Evolutionary conservation across 768 basidiomycete species (phyloP).

Genomic region (Mycena latifolia): DNA sequence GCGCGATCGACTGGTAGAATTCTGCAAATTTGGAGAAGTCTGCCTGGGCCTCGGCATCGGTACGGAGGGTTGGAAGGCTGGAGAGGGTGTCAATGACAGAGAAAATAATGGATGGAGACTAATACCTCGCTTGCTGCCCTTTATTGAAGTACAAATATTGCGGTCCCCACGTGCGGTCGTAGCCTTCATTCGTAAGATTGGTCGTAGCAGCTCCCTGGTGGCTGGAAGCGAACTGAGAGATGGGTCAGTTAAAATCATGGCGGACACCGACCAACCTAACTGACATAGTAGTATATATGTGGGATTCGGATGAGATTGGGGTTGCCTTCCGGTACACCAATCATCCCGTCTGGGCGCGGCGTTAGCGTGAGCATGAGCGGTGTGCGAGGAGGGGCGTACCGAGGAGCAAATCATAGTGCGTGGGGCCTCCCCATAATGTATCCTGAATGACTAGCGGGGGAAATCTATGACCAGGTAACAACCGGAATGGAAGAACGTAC

Average conservation of each 20-base stretch:
- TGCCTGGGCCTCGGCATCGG: conserved; percentile 21
- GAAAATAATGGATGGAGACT: not conserved
- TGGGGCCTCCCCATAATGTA: conserved; percentile 20
- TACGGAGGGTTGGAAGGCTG: conserved; percentile 24
- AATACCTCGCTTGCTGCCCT: conserved; percentile 19
- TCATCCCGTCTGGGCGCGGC: no score
- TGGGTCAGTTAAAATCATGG: not conserved
- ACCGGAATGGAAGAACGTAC: not conserved
- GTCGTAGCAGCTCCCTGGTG: conserved; percentile 26
- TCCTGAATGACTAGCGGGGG: conserved; percentile 17
- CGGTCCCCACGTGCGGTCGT: conserved; percentile 27
- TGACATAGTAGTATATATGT: conserved; percentile 25
- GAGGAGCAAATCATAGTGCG: conserved; percentile 21
- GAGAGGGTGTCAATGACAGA: not conserved
- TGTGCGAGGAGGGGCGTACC: no score
- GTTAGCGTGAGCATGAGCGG: no score
- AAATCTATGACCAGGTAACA: not conserved
- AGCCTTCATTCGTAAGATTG: conserved; percentile 26
- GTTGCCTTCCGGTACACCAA: conserved; percentile 26
- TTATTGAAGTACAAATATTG: conserved; percentile 27
- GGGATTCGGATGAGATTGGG: conserved; percentile 22
- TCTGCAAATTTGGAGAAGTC: conserved; percentile 12
- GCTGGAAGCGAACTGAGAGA: conserved; percentile 20
- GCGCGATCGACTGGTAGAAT: conserved; percentile 29
- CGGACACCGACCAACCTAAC: not conserved